Base-by-base conservation (phyloP, 2,329 filamentous ascomycete species). In the Hypoxylon sp. region DNA sequence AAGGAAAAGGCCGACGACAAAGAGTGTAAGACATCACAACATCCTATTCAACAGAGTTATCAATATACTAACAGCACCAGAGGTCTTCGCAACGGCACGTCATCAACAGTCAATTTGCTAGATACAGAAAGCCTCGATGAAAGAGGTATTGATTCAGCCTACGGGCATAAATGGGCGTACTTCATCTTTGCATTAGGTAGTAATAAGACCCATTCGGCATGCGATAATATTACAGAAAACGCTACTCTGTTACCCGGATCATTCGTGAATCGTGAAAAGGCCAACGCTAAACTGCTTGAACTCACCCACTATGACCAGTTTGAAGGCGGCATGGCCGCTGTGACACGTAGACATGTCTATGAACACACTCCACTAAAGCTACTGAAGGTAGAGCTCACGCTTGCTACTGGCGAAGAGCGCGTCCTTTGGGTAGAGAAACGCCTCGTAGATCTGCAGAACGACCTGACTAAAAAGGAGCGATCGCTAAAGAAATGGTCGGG, bases 371-470 rank as follows among this genome's bases (percentile, higher is more conserved):
- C 66, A 0, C 53, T 59, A 5, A 62, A 57, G 23, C 49, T 74
- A 1, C 70, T 74, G 1, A 68, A 56, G 19, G 72, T 72, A 4
- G 66, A 73, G 30, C 38, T 73, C 23, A 60, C 56, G n/a, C 45
- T 68, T 2, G 49, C 14, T 5, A 63, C 67, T 28, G 71, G 71
- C n/a, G 59, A 70, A 32, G 62, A 67, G 11, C 41, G 60, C 17
- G 46, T 70, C 17, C 14, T 62, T n/a, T 75, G 74, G 74, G 73
- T 75, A 5, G 70, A 72, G 21, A 60, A 66, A 6, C 45, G 43
- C 25, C 32, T 65, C 21, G 63, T 69, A 7, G 23, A 69, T 17
- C 23, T 59, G 9, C 23, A 59, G 10, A 34, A 10, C 0, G 50
- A 68, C 13, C 61, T 73, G 1, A 63, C 43, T 0, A 21, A 50